A percentile compares a stretch with the other conserved stretches of the same genome.
phyloP scores from a whole-genome alignment of 495 filamentous ascomycete genomes.

The Eremomyces bilateralis region DNA sequence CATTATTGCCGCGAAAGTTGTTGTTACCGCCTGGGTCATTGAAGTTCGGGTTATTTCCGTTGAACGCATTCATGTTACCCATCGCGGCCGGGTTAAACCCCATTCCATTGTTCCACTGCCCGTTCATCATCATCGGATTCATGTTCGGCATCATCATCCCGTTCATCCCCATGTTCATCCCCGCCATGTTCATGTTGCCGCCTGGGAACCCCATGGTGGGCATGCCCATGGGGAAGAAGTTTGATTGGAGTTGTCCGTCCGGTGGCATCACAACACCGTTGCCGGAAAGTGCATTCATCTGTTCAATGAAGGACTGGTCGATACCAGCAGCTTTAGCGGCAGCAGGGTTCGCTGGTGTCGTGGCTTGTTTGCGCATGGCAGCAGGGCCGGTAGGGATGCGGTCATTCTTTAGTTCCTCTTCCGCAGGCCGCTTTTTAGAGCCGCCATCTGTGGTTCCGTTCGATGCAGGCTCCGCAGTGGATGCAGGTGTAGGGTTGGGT shows the following conservation, averaged over 20 bases:
- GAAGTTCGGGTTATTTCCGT: conserved; percentile 19
- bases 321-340: not conserved
- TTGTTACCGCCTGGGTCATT: conserved; percentile 5
- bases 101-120: conserved; percentile 8
- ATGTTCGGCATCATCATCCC: conserved; percentile 12
- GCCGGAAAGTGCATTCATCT: conserved; percentile 12
- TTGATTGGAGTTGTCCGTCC: conserved; percentile 6
- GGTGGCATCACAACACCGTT: conserved; percentile 9
- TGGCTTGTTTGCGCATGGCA: conserved; percentile 19
- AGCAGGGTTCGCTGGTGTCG: not conserved
- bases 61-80: conserved; percentile 4
- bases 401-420: conserved; percentile 43
- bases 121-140: conserved; percentile 13
- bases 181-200: not conserved
- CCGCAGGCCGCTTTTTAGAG: conserved; percentile 75
- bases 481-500: not conserved
- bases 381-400: conserved; percentile 35
- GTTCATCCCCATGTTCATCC: conserved; percentile 1
- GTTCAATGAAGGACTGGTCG: conserved; percentile 12
- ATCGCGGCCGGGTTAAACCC: not conserved
- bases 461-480: conserved; percentile 9
- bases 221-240: no score
- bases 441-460: no score
- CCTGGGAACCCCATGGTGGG: not conserved
- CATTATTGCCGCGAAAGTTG: conserved; percentile 5